A percentile compares a stretch with the other conserved stretches of the same genome.
phyloP scores from a whole-genome alignment of 2,329 filamentous ascomycete species.

The Penicillium aurantiogriseum region DNA sequence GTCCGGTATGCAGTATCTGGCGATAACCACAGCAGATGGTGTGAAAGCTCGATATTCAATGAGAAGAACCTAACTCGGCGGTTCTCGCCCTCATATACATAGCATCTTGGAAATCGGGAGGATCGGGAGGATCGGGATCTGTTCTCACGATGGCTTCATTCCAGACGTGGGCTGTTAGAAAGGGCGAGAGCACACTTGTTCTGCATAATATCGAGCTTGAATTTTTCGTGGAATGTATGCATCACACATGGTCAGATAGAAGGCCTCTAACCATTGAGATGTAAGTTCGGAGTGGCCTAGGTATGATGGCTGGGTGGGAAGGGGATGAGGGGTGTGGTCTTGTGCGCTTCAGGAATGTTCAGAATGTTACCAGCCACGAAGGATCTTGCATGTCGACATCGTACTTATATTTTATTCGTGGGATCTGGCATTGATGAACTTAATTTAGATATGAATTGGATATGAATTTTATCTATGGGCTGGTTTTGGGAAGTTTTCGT shows the following conservation, averaged over 20 bases:
- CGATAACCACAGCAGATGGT: neutral
- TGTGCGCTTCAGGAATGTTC: slow-evolving; percentile 17
- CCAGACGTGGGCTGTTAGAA: slow-evolving; percentile 18
- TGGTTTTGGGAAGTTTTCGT: neutral
- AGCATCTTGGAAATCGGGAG: neutral
- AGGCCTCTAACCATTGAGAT: neutral
- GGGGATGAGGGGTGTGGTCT: neutral
- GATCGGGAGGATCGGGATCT: neutral
- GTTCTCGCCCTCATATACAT: slow-evolving; percentile 15
- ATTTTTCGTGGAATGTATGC: neutral
- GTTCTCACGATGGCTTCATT: slow-evolving; percentile 19
- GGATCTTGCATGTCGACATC: slow-evolving; percentile 4
- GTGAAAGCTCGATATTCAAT: neutral
- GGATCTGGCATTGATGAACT: neutral
- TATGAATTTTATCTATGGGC: neutral
- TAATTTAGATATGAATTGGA: neutral
- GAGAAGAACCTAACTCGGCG: neutral
- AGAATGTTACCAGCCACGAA: slow-evolving; percentile 21
- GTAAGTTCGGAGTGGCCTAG: neutral
- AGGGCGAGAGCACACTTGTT: neutral
- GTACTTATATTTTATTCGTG: neutral
- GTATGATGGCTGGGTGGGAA: neutral
- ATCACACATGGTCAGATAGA: neutral
- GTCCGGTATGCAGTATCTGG: neutral
- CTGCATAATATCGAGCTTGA: neutral